These are phyloP conservation scores for Suillus occidentalis DNA, from an alignment of 768 basidiomycete genomes.

Conservation along the genomic window DNA sequence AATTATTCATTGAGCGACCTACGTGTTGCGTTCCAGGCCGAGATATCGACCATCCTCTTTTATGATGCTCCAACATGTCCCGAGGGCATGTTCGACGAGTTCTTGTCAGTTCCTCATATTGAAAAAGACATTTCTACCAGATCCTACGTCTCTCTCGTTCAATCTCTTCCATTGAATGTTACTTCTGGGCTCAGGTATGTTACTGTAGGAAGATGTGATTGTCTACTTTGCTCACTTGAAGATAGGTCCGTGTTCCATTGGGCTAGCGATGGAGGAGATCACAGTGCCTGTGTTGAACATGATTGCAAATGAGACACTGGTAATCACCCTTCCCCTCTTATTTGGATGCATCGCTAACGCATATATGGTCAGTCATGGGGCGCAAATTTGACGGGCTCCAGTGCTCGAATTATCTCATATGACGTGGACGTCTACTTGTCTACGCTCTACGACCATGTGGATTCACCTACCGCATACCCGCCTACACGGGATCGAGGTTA, in stretches of 20 bases:
- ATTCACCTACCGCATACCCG: slow-evolving; percentile 43
- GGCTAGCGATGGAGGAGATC: not conserved
- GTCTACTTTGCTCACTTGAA: not conserved
- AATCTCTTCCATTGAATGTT: not conserved
- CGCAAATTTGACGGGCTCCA: not conserved
- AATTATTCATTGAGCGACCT: slow-evolving; percentile 19
- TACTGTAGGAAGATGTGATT: not conserved
- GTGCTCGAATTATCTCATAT: slow-evolving; percentile 14
- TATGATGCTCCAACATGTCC: slow-evolving; percentile 48
- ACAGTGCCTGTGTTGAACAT: not conserved
- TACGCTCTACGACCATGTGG: slow-evolving; percentile 36
- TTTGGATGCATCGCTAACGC: not conserved
- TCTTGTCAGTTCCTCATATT: slow-evolving; percentile 33
- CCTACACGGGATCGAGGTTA: slow-evolving; percentile 28
- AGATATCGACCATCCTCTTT: slow-evolving; percentile 43
- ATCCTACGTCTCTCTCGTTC: not conserved
- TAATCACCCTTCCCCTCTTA: not conserved
- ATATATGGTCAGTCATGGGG: not conserved
- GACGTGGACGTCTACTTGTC: slow-evolving; percentile 50
- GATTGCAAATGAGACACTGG: not conserved
- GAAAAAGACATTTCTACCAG: not conserved
- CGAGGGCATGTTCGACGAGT: slow-evolving; percentile 26
- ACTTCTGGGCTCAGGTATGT: slow-evolving; percentile 4
- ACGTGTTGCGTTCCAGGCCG: slow-evolving; percentile 16
- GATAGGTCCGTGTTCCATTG: slow-evolving; percentile 1